A percentile compares a stretch with the other conserved stretches of the same genome.
These are phyloP conservation scores for Fraxinus pennsylvanica DNA, from an alignment of 257 asterid genomes.

Conservation along the genomic window DNA sequence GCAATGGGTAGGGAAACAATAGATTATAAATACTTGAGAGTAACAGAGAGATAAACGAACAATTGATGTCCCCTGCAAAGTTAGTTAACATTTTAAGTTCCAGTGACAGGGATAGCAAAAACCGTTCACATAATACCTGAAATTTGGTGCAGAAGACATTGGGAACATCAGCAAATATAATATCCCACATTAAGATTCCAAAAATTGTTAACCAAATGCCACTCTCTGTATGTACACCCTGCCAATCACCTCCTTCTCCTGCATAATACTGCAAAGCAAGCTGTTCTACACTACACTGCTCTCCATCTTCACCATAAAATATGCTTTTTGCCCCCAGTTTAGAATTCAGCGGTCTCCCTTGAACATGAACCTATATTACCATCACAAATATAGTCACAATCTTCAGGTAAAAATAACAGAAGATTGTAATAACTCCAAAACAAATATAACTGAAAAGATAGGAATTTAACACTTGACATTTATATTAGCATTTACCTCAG, in stretches of 20 bases:
- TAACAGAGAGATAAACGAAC: not conserved
- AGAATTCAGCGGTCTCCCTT: conserved; percentile 80
- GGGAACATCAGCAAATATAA: conserved; percentile 78
- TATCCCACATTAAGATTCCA: conserved; percentile 91
- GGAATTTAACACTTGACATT: conserved; percentile 12
- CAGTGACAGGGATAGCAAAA: not conserved
- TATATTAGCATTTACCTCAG: conserved; percentile 53
- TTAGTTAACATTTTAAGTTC: not conserved
- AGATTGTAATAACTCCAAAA: not conserved
- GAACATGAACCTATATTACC: conserved; percentile 58
- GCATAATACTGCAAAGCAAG: conserved; percentile 89
- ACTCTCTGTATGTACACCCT: conserved; percentile 29
- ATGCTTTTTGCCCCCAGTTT: conserved; percentile 72
- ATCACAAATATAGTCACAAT: conserved; percentile 2
- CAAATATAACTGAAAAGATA: not conserved
- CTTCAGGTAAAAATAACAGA: not conserved
- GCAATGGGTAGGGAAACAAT: not conserved
- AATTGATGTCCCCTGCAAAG: not conserved
- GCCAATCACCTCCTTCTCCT: conserved; percentile 71
- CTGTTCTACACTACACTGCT: conserved; percentile 83
- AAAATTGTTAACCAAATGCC: conserved; percentile 95
- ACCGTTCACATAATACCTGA: conserved; percentile 53
- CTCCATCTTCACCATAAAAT: conserved; percentile 87
- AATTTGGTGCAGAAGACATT: conserved; percentile 78
- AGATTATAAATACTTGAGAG: not conserved